Base-by-base conservation (phyloP, 345 rosid genomes). In the Luvunga scandens region DNA sequence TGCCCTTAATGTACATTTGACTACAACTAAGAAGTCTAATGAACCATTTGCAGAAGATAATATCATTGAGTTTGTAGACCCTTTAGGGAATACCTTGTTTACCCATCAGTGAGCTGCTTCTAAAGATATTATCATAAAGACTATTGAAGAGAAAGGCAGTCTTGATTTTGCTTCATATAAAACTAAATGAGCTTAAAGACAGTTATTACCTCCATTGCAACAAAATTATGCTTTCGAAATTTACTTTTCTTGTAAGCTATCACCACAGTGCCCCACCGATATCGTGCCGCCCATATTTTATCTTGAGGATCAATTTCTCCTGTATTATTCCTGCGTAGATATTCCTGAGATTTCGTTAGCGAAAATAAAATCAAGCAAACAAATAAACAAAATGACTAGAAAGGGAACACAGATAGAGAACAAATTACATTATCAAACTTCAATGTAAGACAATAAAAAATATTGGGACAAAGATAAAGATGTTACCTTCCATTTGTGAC, bases 201-300 rank as follows among this genome's bases (percentile, higher is more conserved):
- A 27, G 30, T 8, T 36, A 39, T 70, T 72, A 93, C 98, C 97
- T 92, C 87, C 50, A 95, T 87, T 1, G 94, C 96, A 79, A 91
- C 87, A 87, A 95, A 78, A 61, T 92, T 89, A 78, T 86, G 87
- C 82, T 90, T 86, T 78, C 85, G 78, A 86, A 95, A 91, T 81
- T 87, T 90, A 86, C 87, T 93, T 86, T 81, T 87, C 85, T 90
- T 93, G 90, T 91, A 93, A 65, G 98, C 98, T 71, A 95, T 92
- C 19, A 95, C 99, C 87, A 93, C 86, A 70, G 84, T 79, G 9
- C 97, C 97, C 97, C 98, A 93, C 24, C 97, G 88, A 73, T 95
- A 93, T 45, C 98, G 97, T 72, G 91, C 96, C 65, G 91, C 98
- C 98, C 99, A 93, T 28, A 88, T 81, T 85, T 91, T 85, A 82